A percentile compares a stretch with the other conserved stretches of the same genome.
phyloP scores from a whole-genome alignment of 495 filamentous ascomycete species.

The Penicillium coprophilum region DNA sequence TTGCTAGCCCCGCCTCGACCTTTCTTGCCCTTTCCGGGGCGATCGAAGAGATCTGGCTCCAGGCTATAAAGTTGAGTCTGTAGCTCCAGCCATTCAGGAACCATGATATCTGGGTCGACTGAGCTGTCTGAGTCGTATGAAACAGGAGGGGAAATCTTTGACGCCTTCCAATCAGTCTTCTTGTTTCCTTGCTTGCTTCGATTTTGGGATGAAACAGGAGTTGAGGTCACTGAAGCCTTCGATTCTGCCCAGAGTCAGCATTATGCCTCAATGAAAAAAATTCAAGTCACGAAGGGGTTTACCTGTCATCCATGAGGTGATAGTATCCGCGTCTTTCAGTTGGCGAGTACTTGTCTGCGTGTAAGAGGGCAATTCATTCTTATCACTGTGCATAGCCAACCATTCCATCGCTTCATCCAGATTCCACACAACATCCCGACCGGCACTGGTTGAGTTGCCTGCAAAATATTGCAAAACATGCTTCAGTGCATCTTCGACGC shows the following conservation, averaged over 20 bases:
- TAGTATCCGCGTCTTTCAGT: slow-evolving; percentile 37
- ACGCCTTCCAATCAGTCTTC: slow-evolving; percentile 30
- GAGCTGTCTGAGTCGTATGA: slow-evolving; percentile 54
- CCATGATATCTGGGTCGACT: slow-evolving; percentile 68
- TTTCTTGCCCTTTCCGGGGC: slow-evolving; percentile 47
- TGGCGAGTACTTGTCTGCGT: slow-evolving; percentile 41
- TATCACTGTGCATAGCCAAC: slow-evolving; percentile 69
- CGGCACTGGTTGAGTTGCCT: slow-evolving; percentile 45
- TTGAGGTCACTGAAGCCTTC: slow-evolving; percentile 36
- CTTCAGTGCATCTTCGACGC: slow-evolving; percentile 62
- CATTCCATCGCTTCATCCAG: slow-evolving; percentile 85
- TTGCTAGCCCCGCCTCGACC: slow-evolving; percentile 27
- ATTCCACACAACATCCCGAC: slow-evolving; percentile 75
- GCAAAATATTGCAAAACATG: slow-evolving; percentile 60
- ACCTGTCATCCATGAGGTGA: slow-evolving; percentile 48
- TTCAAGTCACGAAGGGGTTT: slow-evolving; percentile 25
- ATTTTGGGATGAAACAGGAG: slow-evolving; percentile 27
- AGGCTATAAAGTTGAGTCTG: slow-evolving; percentile 71
- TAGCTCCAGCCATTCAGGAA: slow-evolving; percentile 70
- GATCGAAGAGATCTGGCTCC: slow-evolving; percentile 58
- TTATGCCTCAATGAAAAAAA: slow-evolving; percentile 15
- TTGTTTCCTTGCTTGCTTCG: slow-evolving; percentile 30
- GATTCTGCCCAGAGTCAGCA: slow-evolving; percentile 37
- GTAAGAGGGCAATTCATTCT: slow-evolving; percentile 71
- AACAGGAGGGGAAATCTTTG: slow-evolving; percentile 22